Conservation (phyloP, 2,329 filamentous ascomycete genomes). For the Aspergillus tamarii region DNA sequence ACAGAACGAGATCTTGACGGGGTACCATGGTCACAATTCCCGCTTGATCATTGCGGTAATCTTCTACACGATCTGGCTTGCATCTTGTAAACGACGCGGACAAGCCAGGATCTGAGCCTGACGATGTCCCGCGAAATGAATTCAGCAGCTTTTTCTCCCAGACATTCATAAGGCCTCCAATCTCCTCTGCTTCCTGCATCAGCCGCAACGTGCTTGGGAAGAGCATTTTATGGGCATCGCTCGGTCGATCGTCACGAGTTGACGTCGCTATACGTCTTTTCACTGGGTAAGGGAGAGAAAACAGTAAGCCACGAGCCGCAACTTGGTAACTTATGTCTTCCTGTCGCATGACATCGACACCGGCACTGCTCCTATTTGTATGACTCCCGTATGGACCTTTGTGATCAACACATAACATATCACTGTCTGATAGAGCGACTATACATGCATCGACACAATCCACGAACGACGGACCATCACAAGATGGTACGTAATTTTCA, state of each 20-base stretch:
- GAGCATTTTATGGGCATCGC: slow-evolving; percentile 84
- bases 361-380: slow-evolving; percentile 52
- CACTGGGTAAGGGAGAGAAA: slow-evolving; percentile 83
- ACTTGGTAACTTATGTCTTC: slow-evolving; percentile 94
- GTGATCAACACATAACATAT: slow-evolving; percentile 74
- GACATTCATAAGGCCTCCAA: slow-evolving; percentile 65
- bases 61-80: neutral
- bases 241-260: slow-evolving; percentile 32
- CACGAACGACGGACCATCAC: slow-evolving; percentile 66
- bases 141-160: slow-evolving; percentile 30
- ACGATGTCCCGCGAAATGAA: neutral
- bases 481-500: slow-evolving; percentile 91
- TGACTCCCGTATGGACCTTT: slow-evolving; percentile 53
- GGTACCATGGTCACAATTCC: slow-evolving; percentile 36
- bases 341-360: slow-evolving; percentile 74
- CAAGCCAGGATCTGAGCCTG: neutral
- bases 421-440: slow-evolving; percentile 82
- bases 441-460: slow-evolving; percentile 85
- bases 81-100: neutral
- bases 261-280: slow-evolving; percentile 58
- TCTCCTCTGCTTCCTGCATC: slow-evolving; percentile 82
- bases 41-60: slow-evolving; percentile 7
- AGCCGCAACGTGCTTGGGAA: slow-evolving; percentile 84
- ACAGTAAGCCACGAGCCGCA: slow-evolving; percentile 82
- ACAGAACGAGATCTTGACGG: slow-evolving; percentile 60